Base-by-base conservation (phyloP, 2,329 filamentous ascomycete genomes). In the Tolypocladium tropicale region DNA sequence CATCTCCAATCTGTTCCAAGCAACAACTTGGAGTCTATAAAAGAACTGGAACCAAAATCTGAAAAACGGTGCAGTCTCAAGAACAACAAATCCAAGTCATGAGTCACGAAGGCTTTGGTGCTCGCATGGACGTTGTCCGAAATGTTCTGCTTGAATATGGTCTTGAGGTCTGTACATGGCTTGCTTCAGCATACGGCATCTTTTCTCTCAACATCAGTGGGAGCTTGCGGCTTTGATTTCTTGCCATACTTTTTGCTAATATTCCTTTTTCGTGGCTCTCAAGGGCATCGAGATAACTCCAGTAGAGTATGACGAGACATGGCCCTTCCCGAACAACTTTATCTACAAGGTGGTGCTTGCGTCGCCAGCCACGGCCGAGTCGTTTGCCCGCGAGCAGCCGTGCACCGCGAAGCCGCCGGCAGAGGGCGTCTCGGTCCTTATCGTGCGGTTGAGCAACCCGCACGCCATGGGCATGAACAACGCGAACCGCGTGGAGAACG, bases 401-500 rank as follows among this genome's bases (percentile, higher is more conserved):
- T 46, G 41, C 23, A 46, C 23, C 5, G 41, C 12, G 14, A 25
- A 3, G 5, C 41, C 41, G 41, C 41, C 41, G 41, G 23, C 41
- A 0, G 41, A 28, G 12, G 36, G 54, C 23, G 21, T 57, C 6
- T 57, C 54, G 5, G 48, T 51, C 0, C 12, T 63, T 1, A 52
- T 62, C 16, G 53, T 63, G 39, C 56, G 58, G 9, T 34, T 63
- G 25, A 46, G 54, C 21, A 63, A 63, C 32, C 52, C 58, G 9
- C 50, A 14, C 3, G 60, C 58, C 0, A 36, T 52, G 16, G 57
- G 54, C 23, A 16, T 56, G 33, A 59, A 60, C 46, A 50, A 60
- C n/a, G 55, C 53, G 21, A 57, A 57, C 33, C 62, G 66, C 4
- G 57, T 65, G 4, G 58, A 67, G 57, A 67, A 69, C 50, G 65